Conservation (phyloP, 2,329 filamentous ascomycete species). For the Ophiostoma sp. region DNA sequence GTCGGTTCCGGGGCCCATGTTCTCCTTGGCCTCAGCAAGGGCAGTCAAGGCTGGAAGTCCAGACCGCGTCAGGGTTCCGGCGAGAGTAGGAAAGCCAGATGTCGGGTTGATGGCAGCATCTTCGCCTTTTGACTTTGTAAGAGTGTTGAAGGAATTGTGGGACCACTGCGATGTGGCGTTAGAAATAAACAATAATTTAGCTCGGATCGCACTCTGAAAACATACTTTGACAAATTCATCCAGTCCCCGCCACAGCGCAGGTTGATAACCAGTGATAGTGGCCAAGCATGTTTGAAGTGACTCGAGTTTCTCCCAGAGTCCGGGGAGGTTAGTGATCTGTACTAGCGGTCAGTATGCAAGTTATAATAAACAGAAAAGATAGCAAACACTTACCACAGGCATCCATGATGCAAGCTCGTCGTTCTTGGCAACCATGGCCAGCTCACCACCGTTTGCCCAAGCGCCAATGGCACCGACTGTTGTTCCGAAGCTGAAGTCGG, state of each 20-base stretch:
- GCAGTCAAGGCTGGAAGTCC: slow-evolving; percentile 21
- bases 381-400: slow-evolving; percentile 21
- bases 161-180: neutral
- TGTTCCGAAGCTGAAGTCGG: slow-evolving; percentile 23
- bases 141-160: neutral
- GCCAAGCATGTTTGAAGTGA: neutral
- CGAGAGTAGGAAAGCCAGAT: neutral
- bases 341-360: neutral
- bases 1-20: slow-evolving; percentile 28
- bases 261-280: neutral
- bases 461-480: slow-evolving; percentile 21
- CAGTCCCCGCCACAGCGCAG: neutral
- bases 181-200: neutral
- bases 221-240: neutral
- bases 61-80: slow-evolving; percentile 14
- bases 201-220: no score
- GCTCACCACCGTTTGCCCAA: slow-evolving; percentile 9
- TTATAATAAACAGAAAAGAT: neutral
- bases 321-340: slow-evolving; percentile 18
- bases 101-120: neutral
- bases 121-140: neutral
- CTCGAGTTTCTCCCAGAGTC: neutral
- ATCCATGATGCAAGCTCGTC: slow-evolving; percentile 26
- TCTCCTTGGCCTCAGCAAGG: slow-evolving; percentile 25
- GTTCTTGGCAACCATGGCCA: slow-evolving; percentile 24